These are phyloP conservation scores for Lasiosphaeria miniovina DNA, from an alignment of 495 filamentous ascomycete species.

Conservation along the genomic window DNA sequence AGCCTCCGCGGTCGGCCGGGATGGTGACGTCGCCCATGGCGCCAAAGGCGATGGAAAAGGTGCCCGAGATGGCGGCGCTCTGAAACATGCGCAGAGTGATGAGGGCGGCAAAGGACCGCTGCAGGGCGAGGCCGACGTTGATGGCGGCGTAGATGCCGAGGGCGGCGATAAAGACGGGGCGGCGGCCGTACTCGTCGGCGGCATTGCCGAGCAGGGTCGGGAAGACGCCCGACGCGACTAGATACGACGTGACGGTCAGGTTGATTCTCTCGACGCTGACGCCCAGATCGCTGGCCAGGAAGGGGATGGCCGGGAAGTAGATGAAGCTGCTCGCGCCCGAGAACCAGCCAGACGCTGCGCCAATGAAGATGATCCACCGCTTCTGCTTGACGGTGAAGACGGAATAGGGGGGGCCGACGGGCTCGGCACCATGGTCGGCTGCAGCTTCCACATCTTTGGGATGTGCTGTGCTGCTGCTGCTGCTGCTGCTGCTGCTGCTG, in stretches of 20 bases:
- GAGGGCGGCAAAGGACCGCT: conserved; percentile 45
- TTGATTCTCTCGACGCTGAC: conserved; percentile 35
- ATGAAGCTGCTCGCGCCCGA: conserved; percentile 41
- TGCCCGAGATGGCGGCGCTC: conserved; percentile 41
- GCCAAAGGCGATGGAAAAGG: conserved; percentile 36
- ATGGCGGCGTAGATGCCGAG: conserved; percentile 33
- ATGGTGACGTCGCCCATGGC: conserved; percentile 49
- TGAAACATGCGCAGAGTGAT: conserved; percentile 50
- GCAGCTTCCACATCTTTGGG: neutral
- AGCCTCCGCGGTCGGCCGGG: conserved; percentile 46
- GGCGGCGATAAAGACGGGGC: conserved; percentile 32
- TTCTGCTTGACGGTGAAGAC: conserved; percentile 27
- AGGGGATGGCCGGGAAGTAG: conserved; percentile 41
- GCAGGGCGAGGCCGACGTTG: conserved; percentile 50
- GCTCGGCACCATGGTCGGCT: neutral
- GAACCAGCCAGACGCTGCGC: conserved; percentile 31
- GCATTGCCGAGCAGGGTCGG: conserved; percentile 45
- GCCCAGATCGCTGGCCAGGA: conserved; percentile 24
- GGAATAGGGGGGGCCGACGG: conserved; percentile 10
- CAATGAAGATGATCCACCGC: conserved; percentile 36
- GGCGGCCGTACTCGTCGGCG: conserved; percentile 43
- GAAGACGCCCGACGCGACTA: conserved; percentile 17
- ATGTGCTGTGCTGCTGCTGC: neutral
- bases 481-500: neutral
- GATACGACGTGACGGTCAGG: conserved; percentile 40